Evolutionary conservation across 2,329 filamentous ascomycete genomes (phyloP).

Genomic region (Penicillium sp.): DNA sequence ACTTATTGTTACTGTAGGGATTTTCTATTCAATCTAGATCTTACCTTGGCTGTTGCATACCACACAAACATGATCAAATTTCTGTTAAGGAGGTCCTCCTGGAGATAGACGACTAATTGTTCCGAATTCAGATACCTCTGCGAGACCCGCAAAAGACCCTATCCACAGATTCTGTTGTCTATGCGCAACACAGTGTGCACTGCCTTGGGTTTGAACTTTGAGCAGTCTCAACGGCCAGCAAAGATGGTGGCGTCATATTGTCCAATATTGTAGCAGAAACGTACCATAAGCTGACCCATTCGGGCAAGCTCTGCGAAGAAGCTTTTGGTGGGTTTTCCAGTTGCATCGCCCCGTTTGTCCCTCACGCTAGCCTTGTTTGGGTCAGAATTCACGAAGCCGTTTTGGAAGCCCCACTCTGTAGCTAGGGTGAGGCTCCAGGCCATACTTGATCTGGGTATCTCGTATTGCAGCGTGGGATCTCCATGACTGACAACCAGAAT

Average conservation of each 20-base stretch:
- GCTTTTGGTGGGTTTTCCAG: not conserved
- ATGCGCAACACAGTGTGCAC: not conserved
- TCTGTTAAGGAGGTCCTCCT: not conserved
- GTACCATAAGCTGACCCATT: not conserved
- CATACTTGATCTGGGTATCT: not conserved
- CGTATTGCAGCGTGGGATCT: not conserved
- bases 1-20: too few species aligned
- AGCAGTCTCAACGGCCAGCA: not conserved
- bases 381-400: conserved; percentile 21
- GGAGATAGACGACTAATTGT: not conserved
- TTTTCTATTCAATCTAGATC: too few species aligned
- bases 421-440: not conserved
- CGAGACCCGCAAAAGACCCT: not conserved
- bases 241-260: not conserved
- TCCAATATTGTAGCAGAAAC: not conserved
- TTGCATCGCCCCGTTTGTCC: not conserved
- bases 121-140: not conserved
- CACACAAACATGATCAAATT: not conserved
- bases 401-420: not conserved
- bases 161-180: not conserved
- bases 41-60: not conserved
- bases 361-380: not conserved
- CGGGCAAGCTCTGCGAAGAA: conserved; percentile 7
- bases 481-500: not conserved
- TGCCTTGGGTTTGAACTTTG: not conserved